Base-by-base conservation (phyloP, 1,139 yeast genomes). In the Candida tetrigidarum region DNA sequence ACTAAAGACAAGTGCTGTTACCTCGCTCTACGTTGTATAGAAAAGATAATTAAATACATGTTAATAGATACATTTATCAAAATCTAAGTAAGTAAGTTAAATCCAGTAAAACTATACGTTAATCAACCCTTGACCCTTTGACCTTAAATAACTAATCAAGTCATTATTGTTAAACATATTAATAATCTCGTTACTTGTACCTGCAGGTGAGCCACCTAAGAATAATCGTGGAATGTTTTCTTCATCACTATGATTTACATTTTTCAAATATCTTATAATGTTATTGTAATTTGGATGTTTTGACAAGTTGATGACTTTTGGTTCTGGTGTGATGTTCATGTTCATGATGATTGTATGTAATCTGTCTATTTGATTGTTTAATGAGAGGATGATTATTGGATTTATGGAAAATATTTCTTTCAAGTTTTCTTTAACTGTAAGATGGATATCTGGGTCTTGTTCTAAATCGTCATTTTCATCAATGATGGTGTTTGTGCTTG, bases 121-220 rank as follows among this genome's bases (percentile, higher is more conserved):
- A 18, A 67, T 59, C 33, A 58, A 49, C 4, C 71, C 71, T 39
- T 56, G 54, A 3, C 71, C 72, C 12, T 54, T 53, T 27, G 54
- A 55, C 35, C 54, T 55, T 38, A 68, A 58, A 44, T 53, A 63
- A 1, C 43, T 39, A 20, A 49, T 46, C 41, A 68, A 57, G 20
- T 55, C 54, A 39, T 59, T 57, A 22, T 52, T 40, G n/a, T 56
- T 47, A 43, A 52, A 49, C 52, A 57, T 57, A 3, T 52, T 52
- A 39, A 67, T 55, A 16, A 66, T 55, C 14, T 63, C 63, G 3
- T 55, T 49, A 43, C 56, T 62, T 28, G 58, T 62, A 9, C 68
- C 72, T 15, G 61, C 49, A 9, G 73, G 72, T 29, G 48, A 46
- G 0, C 71, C 72, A 11, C 69, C 69, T 35, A 67, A 58, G 43